Evolutionary conservation across 441 rosid genomes (phyloP), one percentile per base, ranked within the genome.

Genomic region (Erysimum pusillum): DNA sequence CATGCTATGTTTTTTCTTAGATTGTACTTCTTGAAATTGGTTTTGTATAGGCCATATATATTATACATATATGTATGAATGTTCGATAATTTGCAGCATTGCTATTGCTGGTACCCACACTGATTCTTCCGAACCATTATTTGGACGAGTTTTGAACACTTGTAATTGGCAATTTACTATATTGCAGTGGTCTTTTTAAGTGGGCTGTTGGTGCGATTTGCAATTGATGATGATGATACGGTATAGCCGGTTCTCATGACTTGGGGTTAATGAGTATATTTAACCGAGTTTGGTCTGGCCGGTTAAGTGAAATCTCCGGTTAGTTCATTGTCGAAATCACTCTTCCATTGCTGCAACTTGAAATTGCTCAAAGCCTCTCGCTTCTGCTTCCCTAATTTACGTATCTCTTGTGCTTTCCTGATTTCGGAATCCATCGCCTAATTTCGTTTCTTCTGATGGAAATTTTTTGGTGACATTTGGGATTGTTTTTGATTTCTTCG

Each of bases 11-110:
- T 60, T 73, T 49, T 73, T 54, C 61, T 62, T 78, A 78, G 78
- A 61, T 73, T 68, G 60, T 61, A 68, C 65, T 73, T 67, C 12
- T 73, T 61, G 39, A 73, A n/a, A 60, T 78, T 73, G 75, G 78
- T 78, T 73, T 67, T 73, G 81, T 78, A 73, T 78, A 78, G 74
- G 78, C 64, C 65, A 67, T 67, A 52, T 57, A 56, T 71, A 42
- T 9, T 69, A 49, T 10, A 59, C 45, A 66, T 61, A 36, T 61
- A 13, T 78, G 74, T 66, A 66, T 77, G 77, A 64, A 77, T 71
- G 11, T 71, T 77, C 63, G 38, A 57, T 14, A 53, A 44, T 64
- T 48, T 71, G 67, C 65, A 20, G 59, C 53, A 18, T 22, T 77
- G 39, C 35, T 57, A 13, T 48, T 66, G 20, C 46, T 71, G 68